Evolutionary conservation across 805 yeast genomes (phyloP).

Genomic region (Zygoascus bituminiphila): DNA sequence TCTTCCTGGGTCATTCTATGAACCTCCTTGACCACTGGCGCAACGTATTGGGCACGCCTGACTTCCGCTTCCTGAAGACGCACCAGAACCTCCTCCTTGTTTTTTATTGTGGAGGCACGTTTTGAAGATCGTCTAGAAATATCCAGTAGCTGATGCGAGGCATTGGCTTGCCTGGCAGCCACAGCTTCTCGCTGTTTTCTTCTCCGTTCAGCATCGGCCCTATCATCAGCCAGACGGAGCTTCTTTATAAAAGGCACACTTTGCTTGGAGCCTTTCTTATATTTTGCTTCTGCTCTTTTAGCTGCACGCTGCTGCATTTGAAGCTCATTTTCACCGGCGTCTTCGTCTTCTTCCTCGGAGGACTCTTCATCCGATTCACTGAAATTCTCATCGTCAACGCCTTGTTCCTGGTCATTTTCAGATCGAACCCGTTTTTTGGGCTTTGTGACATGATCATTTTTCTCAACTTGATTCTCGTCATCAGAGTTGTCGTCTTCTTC

Average conservation of each 20-base stretch:
- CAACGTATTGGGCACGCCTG: slow-evolving; percentile 37
- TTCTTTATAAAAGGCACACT: slow-evolving; percentile 31
- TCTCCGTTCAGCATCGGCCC: background rate
- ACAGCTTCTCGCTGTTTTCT: slow-evolving; percentile 22
- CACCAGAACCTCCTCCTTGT: slow-evolving; percentile 67
- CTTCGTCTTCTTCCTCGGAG: slow-evolving; percentile 40
- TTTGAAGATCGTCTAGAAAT: slow-evolving; percentile 62
- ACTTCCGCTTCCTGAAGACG: slow-evolving; percentile 62
- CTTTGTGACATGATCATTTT: slow-evolving; percentile 7
- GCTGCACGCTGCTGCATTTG: slow-evolving; percentile 34
- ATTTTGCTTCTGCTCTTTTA: slow-evolving; percentile 22
- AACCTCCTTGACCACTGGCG: slow-evolving; percentile 23
- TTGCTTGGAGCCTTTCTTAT: slow-evolving; percentile 27
- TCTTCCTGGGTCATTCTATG: slow-evolving; percentile 56
- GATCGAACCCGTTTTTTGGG: slow-evolving; percentile 9
- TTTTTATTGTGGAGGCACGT: slow-evolving; percentile 68
- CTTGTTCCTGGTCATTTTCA: slow-evolving; percentile 13
- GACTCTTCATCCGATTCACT: slow-evolving; percentile 41
- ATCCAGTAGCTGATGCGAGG: slow-evolving; percentile 40
- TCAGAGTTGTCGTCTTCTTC: slow-evolving; percentile 17
- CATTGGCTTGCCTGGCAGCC: slow-evolving; percentile 15
- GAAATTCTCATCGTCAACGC: slow-evolving; percentile 38
- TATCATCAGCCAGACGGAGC: slow-evolving; percentile 11
- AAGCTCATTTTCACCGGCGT: slow-evolving; percentile 61
- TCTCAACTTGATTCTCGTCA: slow-evolving; percentile 13